A percentile compares a stretch with the other conserved stretches of the same genome.
Conservation (phyloP, 352 stramenopile species). For the Phytophthora nicotianae region DNA sequence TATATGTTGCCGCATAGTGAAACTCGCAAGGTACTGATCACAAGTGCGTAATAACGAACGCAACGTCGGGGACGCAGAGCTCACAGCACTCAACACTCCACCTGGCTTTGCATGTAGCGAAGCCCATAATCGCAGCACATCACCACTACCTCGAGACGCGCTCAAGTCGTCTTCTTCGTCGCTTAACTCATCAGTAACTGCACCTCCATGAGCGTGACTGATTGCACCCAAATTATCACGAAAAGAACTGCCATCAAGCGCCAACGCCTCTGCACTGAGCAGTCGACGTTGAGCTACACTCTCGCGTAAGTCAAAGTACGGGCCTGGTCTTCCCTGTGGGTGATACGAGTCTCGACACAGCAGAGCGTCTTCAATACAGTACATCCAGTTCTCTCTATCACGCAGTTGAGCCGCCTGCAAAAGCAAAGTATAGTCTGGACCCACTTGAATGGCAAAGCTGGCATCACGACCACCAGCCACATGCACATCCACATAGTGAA, state of each 20-base stretch:
- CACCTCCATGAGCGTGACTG: slow-evolving; percentile 36
- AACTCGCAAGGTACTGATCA: slow-evolving; percentile 52
- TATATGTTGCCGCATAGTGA: slow-evolving; percentile 49
- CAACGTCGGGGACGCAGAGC: slow-evolving; percentile 32
- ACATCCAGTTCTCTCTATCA: slow-evolving; percentile 82
- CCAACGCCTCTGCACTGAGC: slow-evolving; percentile 64
- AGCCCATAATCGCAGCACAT: slow-evolving; percentile 36
- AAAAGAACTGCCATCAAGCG: slow-evolving; percentile 34
- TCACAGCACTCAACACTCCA: slow-evolving; percentile 39
- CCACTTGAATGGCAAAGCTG: slow-evolving; percentile 69
- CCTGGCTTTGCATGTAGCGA: slow-evolving; percentile 48
- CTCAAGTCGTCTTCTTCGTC: slow-evolving; percentile 45
- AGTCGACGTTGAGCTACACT: slow-evolving; percentile 57
- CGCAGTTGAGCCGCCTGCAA: slow-evolving; percentile 60
- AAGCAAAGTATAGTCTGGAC: slow-evolving; percentile 60
- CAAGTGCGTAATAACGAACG: slow-evolving; percentile 46
- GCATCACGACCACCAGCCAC: slow-evolving; percentile 54
- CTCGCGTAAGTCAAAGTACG: slow-evolving; percentile 54
- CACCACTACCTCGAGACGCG: slow-evolving; percentile 15
- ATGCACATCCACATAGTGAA: slow-evolving; percentile 77
- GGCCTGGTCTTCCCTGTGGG: slow-evolving; percentile 32
- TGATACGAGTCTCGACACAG: slow-evolving; percentile 78
- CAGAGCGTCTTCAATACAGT: slow-evolving; percentile 77
- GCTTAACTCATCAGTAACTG: slow-evolving; percentile 27
- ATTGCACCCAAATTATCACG: slow-evolving; percentile 31